These are phyloP conservation scores for Wallemia hederae DNA, from an alignment of 1,284 basidiomycete genomes.

Conservation along the genomic window DNA sequence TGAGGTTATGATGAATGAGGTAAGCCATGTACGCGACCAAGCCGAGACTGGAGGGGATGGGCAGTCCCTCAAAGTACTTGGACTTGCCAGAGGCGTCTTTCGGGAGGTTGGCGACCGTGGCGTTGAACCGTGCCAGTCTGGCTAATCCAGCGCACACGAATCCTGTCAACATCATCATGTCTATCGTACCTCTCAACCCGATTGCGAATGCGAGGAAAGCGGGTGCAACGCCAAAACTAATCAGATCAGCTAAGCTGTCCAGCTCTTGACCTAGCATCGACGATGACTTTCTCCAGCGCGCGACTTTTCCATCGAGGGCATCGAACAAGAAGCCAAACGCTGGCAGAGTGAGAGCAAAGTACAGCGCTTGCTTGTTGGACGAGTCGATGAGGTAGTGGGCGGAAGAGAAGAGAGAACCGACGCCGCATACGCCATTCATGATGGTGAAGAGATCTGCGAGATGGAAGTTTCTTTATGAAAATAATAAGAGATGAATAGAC, in stretches of 20 bases:
- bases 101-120: constrained; percentile 78
- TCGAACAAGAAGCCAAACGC: constrained; percentile 94
- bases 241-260: constrained; percentile 83
- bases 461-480: constrained; percentile 57
- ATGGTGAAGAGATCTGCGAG: constrained; percentile 96
- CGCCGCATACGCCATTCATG: constrained; percentile 96
- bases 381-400: constrained; percentile 50
- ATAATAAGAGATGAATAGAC: neutral
- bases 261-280: constrained; percentile 97
- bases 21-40: constrained; percentile 54
- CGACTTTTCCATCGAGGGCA: constrained; percentile 90
- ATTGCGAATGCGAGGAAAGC: constrained; percentile 70
- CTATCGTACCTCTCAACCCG: constrained; percentile 64
- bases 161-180: constrained; percentile 53
- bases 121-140: constrained; percentile 88
- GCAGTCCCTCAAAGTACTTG: constrained; percentile 87
- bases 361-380: constrained; percentile 48
- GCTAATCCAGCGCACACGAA: constrained; percentile 94
- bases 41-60: constrained; percentile 67
- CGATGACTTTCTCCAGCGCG: constrained; percentile 77
- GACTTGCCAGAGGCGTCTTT: constrained; percentile 65
- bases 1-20: constrained; percentile 37
- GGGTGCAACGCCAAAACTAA: constrained; percentile 90
- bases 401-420: constrained; percentile 77
- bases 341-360: constrained; percentile 62